These are phyloP conservation scores for Aspergillus ellipticus DNA, from an alignment of 495 filamentous ascomycete species.

Conservation along the genomic window DNA sequence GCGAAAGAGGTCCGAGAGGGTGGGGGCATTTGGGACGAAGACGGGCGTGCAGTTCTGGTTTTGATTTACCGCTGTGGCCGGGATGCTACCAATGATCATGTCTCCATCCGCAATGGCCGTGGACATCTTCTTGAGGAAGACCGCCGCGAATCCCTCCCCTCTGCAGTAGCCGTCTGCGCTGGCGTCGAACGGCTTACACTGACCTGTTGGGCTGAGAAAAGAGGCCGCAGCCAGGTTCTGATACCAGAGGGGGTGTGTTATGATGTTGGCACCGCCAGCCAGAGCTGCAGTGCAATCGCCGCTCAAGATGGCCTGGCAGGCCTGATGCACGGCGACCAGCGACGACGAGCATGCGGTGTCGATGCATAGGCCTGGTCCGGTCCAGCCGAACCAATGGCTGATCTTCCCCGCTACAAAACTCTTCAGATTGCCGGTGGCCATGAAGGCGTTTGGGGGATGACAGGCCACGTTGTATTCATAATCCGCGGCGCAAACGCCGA, in stretches of 20 bases:
- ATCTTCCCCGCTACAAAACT: constrained; percentile 10
- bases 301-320: not conserved
- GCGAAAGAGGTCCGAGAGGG: constrained; percentile 54
- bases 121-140: constrained; percentile 61
- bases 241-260: constrained; percentile 25
- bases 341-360: constrained; percentile 34
- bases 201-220: constrained; percentile 37
- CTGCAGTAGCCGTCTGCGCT: constrained; percentile 70
- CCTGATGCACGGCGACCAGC: not conserved
- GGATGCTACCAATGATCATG: constrained; percentile 57
- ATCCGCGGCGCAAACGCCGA: constrained; percentile 25
- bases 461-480: constrained; percentile 34
- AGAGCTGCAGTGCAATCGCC: constrained; percentile 34
- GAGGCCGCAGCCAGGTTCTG: constrained; percentile 29
- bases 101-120: constrained; percentile 59
- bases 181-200: constrained; percentile 67
- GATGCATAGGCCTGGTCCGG: constrained; percentile 27
- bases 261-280: constrained; percentile 36
- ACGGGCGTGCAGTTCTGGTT: constrained; percentile 61
- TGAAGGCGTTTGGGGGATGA: constrained; percentile 30
- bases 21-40: constrained; percentile 59
- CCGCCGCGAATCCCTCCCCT: constrained; percentile 57
- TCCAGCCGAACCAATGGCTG: constrained; percentile 35
- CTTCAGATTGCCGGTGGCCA: constrained; percentile 27
- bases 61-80: constrained; percentile 59